A percentile compares a stretch with the other conserved stretches of the same genome.
phyloP scores from a whole-genome alignment of 352 stramenopile genomes.

The Pythium sp. region DNA sequence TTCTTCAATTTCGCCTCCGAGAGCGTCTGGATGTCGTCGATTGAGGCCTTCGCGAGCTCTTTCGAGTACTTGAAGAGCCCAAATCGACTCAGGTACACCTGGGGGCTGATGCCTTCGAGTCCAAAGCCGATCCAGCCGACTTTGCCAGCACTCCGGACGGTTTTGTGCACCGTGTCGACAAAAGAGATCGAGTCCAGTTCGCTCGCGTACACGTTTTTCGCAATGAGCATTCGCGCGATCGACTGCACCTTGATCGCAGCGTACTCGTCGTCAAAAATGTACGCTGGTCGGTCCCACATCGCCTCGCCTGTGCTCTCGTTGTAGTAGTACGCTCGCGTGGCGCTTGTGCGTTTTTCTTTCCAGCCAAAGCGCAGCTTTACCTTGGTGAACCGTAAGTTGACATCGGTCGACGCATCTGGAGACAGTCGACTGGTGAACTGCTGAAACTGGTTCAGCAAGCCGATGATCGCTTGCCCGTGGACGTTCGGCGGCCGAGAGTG shows the following conservation, averaged over 20 bases:
- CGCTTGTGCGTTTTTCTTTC: slow-evolving; percentile 29
- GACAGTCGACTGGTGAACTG: slow-evolving; percentile 29
- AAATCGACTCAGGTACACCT: slow-evolving; percentile 53
- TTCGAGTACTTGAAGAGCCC: slow-evolving; percentile 53
- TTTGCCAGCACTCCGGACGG: slow-evolving; percentile 10
- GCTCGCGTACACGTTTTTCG: slow-evolving; percentile 22
- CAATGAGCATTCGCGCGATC: slow-evolving; percentile 47
- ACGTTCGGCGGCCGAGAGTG: slow-evolving; percentile 48
- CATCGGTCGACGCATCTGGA: slow-evolving; percentile 11
- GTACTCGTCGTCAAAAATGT: slow-evolving; percentile 66
- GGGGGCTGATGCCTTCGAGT: slow-evolving; percentile 65
- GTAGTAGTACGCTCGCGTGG: slow-evolving; percentile 42
- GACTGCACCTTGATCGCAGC: slow-evolving; percentile 65
- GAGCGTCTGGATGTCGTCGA: slow-evolving; percentile 32
- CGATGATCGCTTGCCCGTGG: slow-evolving; percentile 43
- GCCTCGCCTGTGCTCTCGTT: slow-evolving; percentile 38
- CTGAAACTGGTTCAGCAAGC: slow-evolving; percentile 37
- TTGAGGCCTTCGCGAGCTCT: slow-evolving; percentile 23
- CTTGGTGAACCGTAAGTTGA: slow-evolving; percentile 45
- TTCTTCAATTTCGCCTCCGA: slow-evolving; percentile 38
- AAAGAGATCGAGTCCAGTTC: slow-evolving; percentile 44
- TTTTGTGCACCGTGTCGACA: slow-evolving; percentile 32
- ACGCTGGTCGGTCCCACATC: slow-evolving; percentile 57
- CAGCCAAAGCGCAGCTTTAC: slow-evolving; percentile 68
- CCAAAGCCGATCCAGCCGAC: slow-evolving; percentile 67